phyloP scores from a whole-genome alignment of 768 basidiomycete genomes.

The Boletus barrowsii region DNA sequence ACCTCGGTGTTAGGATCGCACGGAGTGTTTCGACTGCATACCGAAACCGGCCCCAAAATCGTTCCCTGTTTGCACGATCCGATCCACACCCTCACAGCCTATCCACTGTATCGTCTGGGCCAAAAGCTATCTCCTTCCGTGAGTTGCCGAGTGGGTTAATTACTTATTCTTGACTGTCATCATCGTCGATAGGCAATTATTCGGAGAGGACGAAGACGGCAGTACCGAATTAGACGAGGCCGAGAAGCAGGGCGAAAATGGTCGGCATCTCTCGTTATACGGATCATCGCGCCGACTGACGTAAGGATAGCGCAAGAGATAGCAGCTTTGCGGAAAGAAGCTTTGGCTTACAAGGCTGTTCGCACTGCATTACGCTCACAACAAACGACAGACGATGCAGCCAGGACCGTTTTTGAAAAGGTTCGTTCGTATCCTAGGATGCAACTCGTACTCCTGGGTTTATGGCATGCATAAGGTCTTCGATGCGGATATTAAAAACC shows the following conservation, averaged over 20 bases:
- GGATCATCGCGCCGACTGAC: neutral
- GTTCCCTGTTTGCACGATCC: conserved; percentile 96
- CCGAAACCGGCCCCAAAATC: conserved; percentile 90
- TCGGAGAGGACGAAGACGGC: conserved; percentile 89
- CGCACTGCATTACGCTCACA: conserved; percentile 59
- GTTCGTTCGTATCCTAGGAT: conserved; percentile 35
- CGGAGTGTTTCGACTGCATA: conserved; percentile 97
- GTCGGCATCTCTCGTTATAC: conserved; percentile 38
- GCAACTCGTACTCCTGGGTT: too few relatives aligned
- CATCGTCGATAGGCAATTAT: conserved; percentile 65
- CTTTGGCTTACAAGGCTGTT: conserved; percentile 81
- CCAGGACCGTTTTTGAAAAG: conserved; percentile 80
- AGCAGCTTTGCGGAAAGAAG: conserved; percentile 84
- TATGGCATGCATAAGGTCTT: too few relatives aligned
- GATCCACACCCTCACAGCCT: conserved; percentile 93
- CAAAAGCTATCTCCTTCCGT: conserved; percentile 94
- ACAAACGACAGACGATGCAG: conserved; percentile 44
- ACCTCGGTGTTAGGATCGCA: conserved; percentile 55
- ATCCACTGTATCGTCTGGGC: conserved; percentile 99
- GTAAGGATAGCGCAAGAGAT: conserved; percentile 75
- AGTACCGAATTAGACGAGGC: conserved; percentile 85
- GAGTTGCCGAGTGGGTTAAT: conserved; percentile 25
- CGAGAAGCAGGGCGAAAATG: conserved; percentile 90
- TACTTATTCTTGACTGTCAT: neutral
- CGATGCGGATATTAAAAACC: too few relatives aligned